Base-by-base conservation (phyloP, 495 filamentous ascomycete genomes). In the Geoglossum glabrum region DNA sequence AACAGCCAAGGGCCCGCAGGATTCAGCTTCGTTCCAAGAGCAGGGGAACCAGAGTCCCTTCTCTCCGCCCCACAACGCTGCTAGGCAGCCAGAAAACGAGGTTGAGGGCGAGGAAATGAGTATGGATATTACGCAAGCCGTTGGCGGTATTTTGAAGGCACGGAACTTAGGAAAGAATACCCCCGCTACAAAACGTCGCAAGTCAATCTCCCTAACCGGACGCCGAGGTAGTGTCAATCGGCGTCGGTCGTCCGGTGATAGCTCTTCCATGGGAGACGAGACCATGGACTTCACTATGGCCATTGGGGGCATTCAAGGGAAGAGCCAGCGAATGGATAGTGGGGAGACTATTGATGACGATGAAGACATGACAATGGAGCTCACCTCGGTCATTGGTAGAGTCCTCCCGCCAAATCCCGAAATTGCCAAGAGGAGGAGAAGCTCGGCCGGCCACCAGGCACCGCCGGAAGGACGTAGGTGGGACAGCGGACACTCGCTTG, bases 291-390 rank as follows among this genome's bases (percentile, higher is more conserved):
- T 72, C 9, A 71, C 69, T 0, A 62, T 65, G 54, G 64, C 67
- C 7, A 58, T 72, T 13, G 68, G 69, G 13, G 61, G 59, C 19
- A 70, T 72, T n/a, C 62, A 57, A n/a, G 51, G 46, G 40, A 13
- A 28, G 21, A 6, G 26, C 13, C 52, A 55, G 54, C 55, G 60
- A 15, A 19, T 26, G 11, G 47, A 38, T 9, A 54, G 25, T 3
- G 21, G 17, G 26, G 36, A 38, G 10, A 50, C 33, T n/a, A 45
- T 38, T 40, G 50, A 73, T 17, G 65, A 66, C 21, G 75, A 77
- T 38, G 82, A 85, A 57, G 84, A 87, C 30, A 76, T 87, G 66
- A 86, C 83, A 10, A 88, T 90, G 85, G 56, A 58, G 19, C 45
- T 58, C 2, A 58, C 56, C n/a, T 64, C 63, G 13, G 59, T 62